Conservation (phyloP, 2,329 filamentous ascomycete genomes). For the Cladobotryum protrusum region DNA sequence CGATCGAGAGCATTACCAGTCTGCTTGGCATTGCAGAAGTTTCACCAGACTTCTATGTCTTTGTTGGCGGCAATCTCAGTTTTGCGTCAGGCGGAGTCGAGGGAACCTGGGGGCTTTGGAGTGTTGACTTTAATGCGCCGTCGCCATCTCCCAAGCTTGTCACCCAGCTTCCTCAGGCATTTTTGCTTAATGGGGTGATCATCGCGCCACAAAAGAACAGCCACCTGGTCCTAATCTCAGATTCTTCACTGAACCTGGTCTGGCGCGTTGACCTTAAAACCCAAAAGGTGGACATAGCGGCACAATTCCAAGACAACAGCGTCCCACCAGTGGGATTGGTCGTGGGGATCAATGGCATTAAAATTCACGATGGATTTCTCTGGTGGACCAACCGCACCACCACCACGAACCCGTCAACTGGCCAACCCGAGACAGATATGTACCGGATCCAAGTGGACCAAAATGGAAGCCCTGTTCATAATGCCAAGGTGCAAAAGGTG, state of each 20-base stretch:
- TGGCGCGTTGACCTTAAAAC: background rate
- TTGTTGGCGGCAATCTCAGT: conserved; percentile 8
- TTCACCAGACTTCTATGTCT: background rate
- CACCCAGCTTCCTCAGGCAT: background rate
- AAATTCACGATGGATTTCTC: background rate
- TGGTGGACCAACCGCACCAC: conserved; percentile 4
- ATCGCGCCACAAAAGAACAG: background rate
- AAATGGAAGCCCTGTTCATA: background rate
- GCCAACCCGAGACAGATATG: background rate
- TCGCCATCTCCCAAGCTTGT: background rate
- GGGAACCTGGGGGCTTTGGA: conserved; percentile 5
- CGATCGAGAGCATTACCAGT: background rate
- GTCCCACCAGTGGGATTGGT: background rate
- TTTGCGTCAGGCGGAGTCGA: background rate
- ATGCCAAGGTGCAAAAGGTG: background rate
- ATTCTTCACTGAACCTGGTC: conserved; percentile 3
- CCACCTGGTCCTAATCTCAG: conserved; percentile 1
- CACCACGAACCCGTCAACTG: background rate
- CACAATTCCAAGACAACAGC: background rate
- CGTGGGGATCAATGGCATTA: conserved; percentile 7
- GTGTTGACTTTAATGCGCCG: background rate
- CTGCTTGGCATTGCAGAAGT: conserved; percentile 7
- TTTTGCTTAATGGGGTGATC: conserved; percentile 3
- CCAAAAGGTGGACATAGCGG: background rate
- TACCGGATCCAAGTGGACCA: background rate